Percentiles rank a stretch among this genome's conserved stretches.
Conservation (phyloP, 1,139 yeast species). For the Candida sp. region DNA sequence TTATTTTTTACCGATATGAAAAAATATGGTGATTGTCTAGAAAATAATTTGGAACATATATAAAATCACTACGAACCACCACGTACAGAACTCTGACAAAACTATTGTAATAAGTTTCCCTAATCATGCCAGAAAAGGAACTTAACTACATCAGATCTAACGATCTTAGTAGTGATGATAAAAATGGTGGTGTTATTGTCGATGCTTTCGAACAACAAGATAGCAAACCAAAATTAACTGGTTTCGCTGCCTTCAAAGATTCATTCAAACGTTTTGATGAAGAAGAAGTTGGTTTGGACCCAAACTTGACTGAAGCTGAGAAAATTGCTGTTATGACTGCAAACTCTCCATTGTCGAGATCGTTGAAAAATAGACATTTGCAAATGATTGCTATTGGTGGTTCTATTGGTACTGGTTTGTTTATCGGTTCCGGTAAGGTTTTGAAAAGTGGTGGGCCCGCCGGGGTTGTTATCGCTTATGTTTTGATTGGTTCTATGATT, state of each 20-base stretch:
- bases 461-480: conserved; percentile 64
- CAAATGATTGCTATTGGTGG: conserved; percentile 91
- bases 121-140: conserved; percentile 41
- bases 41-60: no score
- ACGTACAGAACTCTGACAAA: no score
- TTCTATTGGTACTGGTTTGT: conserved; percentile 78
- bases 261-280: conserved; percentile 56
- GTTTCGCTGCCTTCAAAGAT: conserved; percentile 46
- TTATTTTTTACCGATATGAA: no score
- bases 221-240: conserved; percentile 20
- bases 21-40: no score
- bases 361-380: conserved; percentile 61
- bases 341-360: conserved; percentile 64
- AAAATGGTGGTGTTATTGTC: conserved; percentile 40
- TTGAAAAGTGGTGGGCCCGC: conserved; percentile 70
- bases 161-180: conserved; percentile 33
- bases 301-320: conserved; percentile 64
- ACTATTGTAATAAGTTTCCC: no score
- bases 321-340: conserved; percentile 66
- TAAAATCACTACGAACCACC: no score
- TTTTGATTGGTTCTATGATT: conserved; percentile 40
- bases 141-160: conserved; percentile 39
- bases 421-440: conserved; percentile 64
- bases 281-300: conserved; percentile 56
- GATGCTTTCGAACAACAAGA: conserved; percentile 39